Evolutionary conservation across 805 yeast species (phyloP).

Genomic region (Aciculoconidium aculeatum): DNA sequence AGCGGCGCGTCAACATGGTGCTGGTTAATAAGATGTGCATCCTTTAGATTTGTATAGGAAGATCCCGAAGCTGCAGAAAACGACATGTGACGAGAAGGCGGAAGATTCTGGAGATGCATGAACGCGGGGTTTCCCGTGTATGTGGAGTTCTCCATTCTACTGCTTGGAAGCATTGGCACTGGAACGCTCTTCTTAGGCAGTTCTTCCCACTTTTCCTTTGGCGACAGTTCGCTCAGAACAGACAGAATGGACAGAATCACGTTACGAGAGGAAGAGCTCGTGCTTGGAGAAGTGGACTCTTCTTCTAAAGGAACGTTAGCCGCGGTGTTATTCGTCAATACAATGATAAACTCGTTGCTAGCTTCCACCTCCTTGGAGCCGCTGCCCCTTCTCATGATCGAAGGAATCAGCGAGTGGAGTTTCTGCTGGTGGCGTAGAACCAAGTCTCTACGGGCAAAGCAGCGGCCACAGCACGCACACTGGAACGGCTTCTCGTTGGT

Average conservation of each 20-base stretch:
- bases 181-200: too few species aligned
- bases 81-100: constrained; percentile 44
- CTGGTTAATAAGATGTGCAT: constrained; percentile 30
- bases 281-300: too few species aligned
- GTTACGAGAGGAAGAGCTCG: too few species aligned
- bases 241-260: too few species aligned
- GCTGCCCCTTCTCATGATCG: constrained; percentile 28
- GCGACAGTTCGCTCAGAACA: too few species aligned
- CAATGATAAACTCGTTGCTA: constrained; percentile 45
- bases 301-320: constrained; percentile 48
- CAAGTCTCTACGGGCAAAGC: constrained; percentile 86
- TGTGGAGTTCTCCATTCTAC: too few species aligned
- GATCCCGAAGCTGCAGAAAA: constrained; percentile 59
- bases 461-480: constrained; percentile 93
- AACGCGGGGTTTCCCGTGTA: too few species aligned
- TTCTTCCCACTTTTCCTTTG: too few species aligned
- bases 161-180: too few species aligned
- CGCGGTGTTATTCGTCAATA: constrained; percentile 45
- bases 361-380: constrained; percentile 22
- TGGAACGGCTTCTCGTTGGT: constrained; percentile 88
- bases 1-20: constrained; percentile 45
- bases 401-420: constrained; percentile 58
- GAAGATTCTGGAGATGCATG: constrained; percentile 2
- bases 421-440: constrained; percentile 94
- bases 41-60: constrained; percentile 52